Evolutionary conservation across 2,329 filamentous ascomycete species (phyloP).

Genomic region (Eutypa lata): DNA sequence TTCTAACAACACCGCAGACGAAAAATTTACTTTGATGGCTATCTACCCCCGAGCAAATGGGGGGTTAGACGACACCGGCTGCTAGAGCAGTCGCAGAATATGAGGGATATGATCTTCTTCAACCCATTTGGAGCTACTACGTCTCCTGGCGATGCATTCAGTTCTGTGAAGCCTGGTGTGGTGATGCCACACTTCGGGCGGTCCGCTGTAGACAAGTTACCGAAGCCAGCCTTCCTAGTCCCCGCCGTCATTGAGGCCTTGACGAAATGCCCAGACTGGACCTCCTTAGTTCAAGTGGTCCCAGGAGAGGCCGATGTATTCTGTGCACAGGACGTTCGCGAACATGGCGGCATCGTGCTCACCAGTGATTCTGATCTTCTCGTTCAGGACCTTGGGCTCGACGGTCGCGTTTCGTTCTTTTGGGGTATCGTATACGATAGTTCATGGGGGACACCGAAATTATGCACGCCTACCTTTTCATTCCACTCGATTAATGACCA

Average conservation of each 20-base stretch:
- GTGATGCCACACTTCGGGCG: constrained; percentile 3
- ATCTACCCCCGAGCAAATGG: constrained; percentile 66
- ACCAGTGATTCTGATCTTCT: constrained; percentile 88
- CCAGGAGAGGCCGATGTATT: constrained; percentile 82
- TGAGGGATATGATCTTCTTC: constrained; percentile 47
- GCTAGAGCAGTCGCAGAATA: constrained; percentile 51
- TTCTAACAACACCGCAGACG: constrained; percentile 39
- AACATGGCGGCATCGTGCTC: constrained; percentile 56
- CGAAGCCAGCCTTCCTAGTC: constrained; percentile 66
- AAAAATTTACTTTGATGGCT: constrained; percentile 83
- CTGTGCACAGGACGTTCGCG: constrained; percentile 65
- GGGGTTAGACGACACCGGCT: constrained; percentile 59
- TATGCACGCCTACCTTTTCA: constrained; percentile 34
- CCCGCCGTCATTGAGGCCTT: constrained; percentile 73
- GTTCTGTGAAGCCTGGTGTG: constrained; percentile 9
- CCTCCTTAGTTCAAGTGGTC: constrained; percentile 53
- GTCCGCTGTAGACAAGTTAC: constrained; percentile 22
- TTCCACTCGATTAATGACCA: constrained; percentile 20
- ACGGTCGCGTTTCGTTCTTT: constrained; percentile 66
- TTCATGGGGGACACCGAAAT: constrained; percentile 9
- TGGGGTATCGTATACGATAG: constrained; percentile 49
- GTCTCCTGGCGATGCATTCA: constrained; percentile 11
- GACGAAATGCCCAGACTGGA: constrained; percentile 38
- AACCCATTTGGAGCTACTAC: constrained; percentile 24
- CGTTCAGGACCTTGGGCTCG: constrained; percentile 63